Base-by-base conservation (phyloP, 192 early-diverging fungal genomes). In the Jimgerdemannia flammicorona region DNA sequence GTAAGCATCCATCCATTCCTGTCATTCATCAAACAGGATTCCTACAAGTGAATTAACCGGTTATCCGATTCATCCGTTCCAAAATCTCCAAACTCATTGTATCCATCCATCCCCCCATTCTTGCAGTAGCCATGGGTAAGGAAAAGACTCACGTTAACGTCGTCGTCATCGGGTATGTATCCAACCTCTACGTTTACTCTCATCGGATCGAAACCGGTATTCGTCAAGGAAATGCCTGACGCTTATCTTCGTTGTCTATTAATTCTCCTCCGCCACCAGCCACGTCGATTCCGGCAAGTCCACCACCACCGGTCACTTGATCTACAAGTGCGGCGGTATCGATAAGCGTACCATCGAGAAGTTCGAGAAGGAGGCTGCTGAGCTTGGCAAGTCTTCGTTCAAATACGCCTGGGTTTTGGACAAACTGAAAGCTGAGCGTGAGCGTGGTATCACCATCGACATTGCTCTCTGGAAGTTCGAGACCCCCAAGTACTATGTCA, bases 201-300 rank as follows among this genome's bases (percentile, higher is more conserved):
- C 11, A 54, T n/a, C n/a, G n/a, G n/a, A n/a, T n/a, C n/a, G n/a
- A n/a, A n/a, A n/a, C n/a, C n/a, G n/a, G n/a, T n/a, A n/a, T n/a
- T n/a, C n/a, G n/a, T n/a, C n/a, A n/a, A n/a, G n/a, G n/a, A n/a
- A n/a, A n/a, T n/a, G n/a, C n/a, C n/a, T n/a, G n/a, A n/a, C n/a
- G n/a, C n/a, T n/a, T n/a, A n/a, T n/a, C n/a, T n/a, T n/a, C n/a
- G n/a, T n/a, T n/a, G n/a, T n/a, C n/a, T n/a, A n/a, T n/a, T n/a
- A n/a, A 54, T 54, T 11, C 49, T 54, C 11, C 49, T 54, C 49
- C 49, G 49, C 4, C 11, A 11, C 49, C 11, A 54, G 49, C 49
- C 96, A 99, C 96, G 97, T 99, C 93, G 97, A 98, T 91, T 99
- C 96, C 84, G 97, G 98, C 88, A 99, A 99, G 92, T 99, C 97